Evolutionary conservation across 2,329 filamentous ascomycete species (phyloP), one percentile per base, ranked within the genome.

Genomic region (Claviceps sp.): DNA sequence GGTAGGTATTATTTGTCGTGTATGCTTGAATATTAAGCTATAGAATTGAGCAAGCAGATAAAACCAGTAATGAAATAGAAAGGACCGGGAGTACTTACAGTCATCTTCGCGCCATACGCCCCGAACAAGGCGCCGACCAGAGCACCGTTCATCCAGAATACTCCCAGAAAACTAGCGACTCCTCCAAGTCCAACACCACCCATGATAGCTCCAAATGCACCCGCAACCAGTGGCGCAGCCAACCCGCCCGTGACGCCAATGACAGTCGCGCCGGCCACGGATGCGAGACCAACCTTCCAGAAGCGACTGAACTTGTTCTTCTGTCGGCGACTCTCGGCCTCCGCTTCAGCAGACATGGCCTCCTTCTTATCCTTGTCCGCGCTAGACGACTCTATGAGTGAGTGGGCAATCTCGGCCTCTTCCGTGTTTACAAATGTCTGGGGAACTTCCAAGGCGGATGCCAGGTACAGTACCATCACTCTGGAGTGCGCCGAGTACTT

Each of bases 161-260:
- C 82, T 0, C 90, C 89, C 3, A 96, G 69, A 59, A 95, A 94
- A 43, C 85, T 87, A 3, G 88, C 89, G 2, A 93, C 86, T 0
- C 88, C 87, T 22, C 88, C 90, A 1, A 95, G 72, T 0, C 90
- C 90, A 1, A 95, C 76, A 0, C 86, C 86, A 14, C 88, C 87
- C 79, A 95, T 87, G 2, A 95, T 75, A 1, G 84, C 83, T 2
- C 89, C 89, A 14, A 96, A 76, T 0, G 88, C 88, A 4, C 88
- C 89, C 4, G 90, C 90, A 14, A 95, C 84, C 0, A 95, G 73
- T 0, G 90, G 90, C 0, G 90, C 89, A 1, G 90, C 90, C n/a
- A 95, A 74, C 2, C 90, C 90, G 17, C 90, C 90, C 0, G 89
- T 95, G 3, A 96, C 79, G 5, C 90, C 90, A n/a, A 96, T 90